Evolutionary conservation across 352 stramenopile species (phyloP).

Genomic region (Phytopythium vexans): DNA sequence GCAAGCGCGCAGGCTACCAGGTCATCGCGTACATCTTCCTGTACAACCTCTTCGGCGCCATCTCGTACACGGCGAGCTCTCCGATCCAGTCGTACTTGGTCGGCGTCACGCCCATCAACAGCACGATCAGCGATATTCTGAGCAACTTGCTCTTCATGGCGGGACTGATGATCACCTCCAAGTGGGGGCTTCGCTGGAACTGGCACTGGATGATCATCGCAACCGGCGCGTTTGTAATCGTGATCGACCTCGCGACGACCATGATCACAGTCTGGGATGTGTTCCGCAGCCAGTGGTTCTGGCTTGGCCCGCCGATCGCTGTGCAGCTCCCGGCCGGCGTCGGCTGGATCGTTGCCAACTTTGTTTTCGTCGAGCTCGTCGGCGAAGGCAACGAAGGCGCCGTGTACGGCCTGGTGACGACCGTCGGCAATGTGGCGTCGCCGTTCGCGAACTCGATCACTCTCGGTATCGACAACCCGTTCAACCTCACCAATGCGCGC

Average conservation of each 20-base stretch:
- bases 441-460: constrained; percentile 15
- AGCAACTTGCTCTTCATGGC: constrained; percentile 12
- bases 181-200: constrained; percentile 30
- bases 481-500: constrained; percentile 13
- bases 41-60: constrained; percentile 9
- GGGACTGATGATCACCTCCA: constrained; percentile 9
- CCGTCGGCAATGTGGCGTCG: constrained; percentile 15
- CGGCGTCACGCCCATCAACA: constrained; percentile 14
- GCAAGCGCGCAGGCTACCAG: constrained; percentile 22
- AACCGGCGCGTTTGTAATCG: constrained; percentile 17
- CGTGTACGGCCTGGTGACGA: constrained; percentile 22
- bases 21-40: constrained; percentile 15
- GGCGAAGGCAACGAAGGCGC: constrained; percentile 24
- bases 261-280: constrained; percentile 35
- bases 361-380: constrained; percentile 18
- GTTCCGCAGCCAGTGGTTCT: constrained; percentile 37
- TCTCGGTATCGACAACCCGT: constrained; percentile 12
- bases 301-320: constrained; percentile 23
- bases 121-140: constrained; percentile 10
- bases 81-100: constrained; percentile 14
- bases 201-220: constrained; percentile 25
- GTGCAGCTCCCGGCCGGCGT: constrained; percentile 18
- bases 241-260: constrained; percentile 20
- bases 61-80: constrained; percentile 7
- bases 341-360: constrained; percentile 21